Conservation (phyloP, 306 rosid species). For the Trifolium subterraneum region DNA sequence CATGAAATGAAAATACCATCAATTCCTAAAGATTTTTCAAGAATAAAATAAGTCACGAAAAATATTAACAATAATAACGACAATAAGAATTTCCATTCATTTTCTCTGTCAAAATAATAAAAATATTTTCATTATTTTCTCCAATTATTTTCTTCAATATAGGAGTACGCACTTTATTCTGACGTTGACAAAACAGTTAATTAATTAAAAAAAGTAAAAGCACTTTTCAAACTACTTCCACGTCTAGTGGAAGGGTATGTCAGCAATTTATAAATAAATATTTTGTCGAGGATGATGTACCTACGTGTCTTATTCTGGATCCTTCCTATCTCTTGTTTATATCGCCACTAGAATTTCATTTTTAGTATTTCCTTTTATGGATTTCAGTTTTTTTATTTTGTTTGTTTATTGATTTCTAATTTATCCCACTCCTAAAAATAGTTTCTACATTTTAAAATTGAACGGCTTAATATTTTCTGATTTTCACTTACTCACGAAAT, state of each 20-base stretch:
- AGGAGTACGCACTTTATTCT: constrained; percentile 16
- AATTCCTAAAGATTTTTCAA: not conserved
- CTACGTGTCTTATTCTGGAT: constrained; percentile 65
- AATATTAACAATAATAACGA: not conserved
- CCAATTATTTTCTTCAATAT: too few relatives aligned
- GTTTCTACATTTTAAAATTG: too few relatives aligned
- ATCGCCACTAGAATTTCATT: constrained; percentile 47
- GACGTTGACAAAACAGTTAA: not conserved
- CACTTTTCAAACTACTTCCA: not conserved
- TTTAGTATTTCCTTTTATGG: not conserved
- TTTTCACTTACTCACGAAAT: too few relatives aligned
- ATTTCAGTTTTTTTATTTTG: not conserved
- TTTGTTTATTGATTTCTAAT: too few relatives aligned
- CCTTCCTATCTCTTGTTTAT: constrained; percentile 48
- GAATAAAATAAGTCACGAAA: not conserved
- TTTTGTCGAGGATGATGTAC: constrained; percentile 42
- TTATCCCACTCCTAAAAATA: too few relatives aligned
- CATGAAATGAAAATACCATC: constrained; percentile 39
- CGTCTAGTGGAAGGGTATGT: constrained; percentile 1
- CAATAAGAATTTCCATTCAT: not conserved
- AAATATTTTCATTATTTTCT: not conserved
- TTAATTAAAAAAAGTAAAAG: not conserved
- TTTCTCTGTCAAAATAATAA: too few relatives aligned
- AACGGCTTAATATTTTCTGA: too few relatives aligned
- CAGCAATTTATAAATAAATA: not conserved